Evolutionary conservation across 2,329 filamentous ascomycete genomes (phyloP).

Genomic region (Paraconiothyrium brasiliense): DNA sequence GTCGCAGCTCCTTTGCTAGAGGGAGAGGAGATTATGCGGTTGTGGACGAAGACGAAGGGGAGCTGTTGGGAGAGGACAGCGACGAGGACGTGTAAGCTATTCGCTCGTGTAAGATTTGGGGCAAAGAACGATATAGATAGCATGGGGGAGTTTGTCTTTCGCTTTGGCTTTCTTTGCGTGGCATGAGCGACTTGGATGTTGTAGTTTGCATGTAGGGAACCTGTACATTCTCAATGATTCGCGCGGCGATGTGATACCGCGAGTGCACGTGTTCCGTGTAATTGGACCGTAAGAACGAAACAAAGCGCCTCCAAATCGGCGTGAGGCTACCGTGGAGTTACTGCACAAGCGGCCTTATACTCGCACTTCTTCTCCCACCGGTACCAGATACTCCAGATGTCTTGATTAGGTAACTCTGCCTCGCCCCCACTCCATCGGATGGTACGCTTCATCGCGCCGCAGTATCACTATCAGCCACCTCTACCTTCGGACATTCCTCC

Average conservation of each 20-base stretch:
- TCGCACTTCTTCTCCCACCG: not conserved
- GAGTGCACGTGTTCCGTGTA: not conserved
- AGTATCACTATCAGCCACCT: not conserved
- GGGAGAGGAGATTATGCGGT: conserved; percentile 86
- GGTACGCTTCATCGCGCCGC: not conserved
- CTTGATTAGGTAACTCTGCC: not conserved
- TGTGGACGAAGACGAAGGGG: conserved; percentile 93
- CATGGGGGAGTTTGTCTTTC: conserved; percentile 16
- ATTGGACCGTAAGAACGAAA: not conserved
- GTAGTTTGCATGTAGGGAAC: conserved; percentile 16
- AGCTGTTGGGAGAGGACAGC: conserved; percentile 90
- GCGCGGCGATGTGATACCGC: not conserved
- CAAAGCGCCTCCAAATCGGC: not conserved
- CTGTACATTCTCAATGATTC: conserved; percentile 22
- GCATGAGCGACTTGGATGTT: conserved; percentile 8
- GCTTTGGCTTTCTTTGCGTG: not conserved
- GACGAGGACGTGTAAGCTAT: conserved; percentile 78
- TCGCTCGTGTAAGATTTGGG: conserved; percentile 14
- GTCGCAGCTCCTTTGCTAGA: conserved; percentile 86
- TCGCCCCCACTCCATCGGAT: not conserved
- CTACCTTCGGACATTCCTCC: not conserved
- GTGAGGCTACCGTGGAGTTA: not conserved
- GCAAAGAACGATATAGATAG: conserved; percentile 10
- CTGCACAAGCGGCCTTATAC: not conserved
- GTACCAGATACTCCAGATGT: not conserved